Evolutionary conservation across 352 stramenopile genomes (phyloP), one percentile per base, ranked within the genome.

Genomic region (Globisporangium splendens): DNA sequence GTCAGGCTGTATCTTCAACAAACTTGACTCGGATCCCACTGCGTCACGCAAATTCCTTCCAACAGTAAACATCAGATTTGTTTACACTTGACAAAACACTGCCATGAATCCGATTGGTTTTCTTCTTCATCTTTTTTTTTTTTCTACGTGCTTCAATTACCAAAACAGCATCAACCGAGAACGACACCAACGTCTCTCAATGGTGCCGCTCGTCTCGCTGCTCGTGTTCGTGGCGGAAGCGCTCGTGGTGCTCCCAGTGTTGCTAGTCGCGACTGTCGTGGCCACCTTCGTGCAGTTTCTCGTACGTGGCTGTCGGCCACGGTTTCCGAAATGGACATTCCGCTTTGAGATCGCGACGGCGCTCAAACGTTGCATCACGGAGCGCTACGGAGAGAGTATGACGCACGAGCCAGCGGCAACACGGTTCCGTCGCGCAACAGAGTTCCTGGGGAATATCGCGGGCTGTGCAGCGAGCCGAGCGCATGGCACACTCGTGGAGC

Each of bases 341-440:
- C 56, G 57, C 7, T 77, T 73, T 46, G 69, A 77, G 42, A n/a
- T 73, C 7, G 46, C 73, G 31, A 58, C 56, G 15, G 50, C 65
- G 0, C 35, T 73, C 28, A 61, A 66, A 17, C 59, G 44, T 14
- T 44, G 33, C 4, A 62, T 46, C 48, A 73, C 59, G 15, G 50
- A 56, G 8, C 42, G 39, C 22, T 55, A 61, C 18, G 69, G 65
- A 6, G 52, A 56, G 3, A 56, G 58, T 0, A 61, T 66, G 44
- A 31, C 48, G n/a, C 18, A 50, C 14, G 22, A 43, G 1, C 33
- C 56, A n/a, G 47, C 68, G 46, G 56, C 69, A 13, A 46, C 35
- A 14, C 53, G 33, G 21, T 56, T 77, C 39, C 65, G 66, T 21
- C 24, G 33, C n/a, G 63, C 63, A 10, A 24, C 55, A 72, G 42